phyloP scores from a whole-genome alignment of 148 eudicot species.

The Chenopodium suecicum region DNA sequence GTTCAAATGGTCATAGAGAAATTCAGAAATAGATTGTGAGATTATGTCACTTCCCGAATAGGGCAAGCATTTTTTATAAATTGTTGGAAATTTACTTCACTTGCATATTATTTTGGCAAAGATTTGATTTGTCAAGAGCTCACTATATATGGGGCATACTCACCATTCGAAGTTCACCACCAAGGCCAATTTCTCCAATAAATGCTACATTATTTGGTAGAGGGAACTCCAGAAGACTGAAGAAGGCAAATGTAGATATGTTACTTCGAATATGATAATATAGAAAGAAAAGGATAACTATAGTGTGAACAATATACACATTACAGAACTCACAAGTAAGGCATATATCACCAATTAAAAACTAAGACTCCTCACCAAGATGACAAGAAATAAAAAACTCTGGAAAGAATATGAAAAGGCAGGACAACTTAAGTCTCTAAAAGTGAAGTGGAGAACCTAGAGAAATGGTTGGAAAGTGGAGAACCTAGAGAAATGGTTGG shows the following conservation, averaged over 20 bases:
- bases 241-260: slow-evolving; percentile 16
- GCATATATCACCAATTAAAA: not conserved
- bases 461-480: not conserved
- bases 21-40: not conserved
- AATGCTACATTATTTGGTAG: slow-evolving; percentile 76
- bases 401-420: not conserved
- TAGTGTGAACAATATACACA: not conserved
- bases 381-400: not conserved
- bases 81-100: not conserved
- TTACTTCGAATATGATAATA: slow-evolving; percentile 1
- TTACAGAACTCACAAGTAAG: not conserved
- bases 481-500: not conserved
- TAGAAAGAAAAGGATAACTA: not conserved
- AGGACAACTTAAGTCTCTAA: not conserved
- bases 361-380: not conserved
- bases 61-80: not conserved
- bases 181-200: slow-evolving; percentile 95
- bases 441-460: not conserved
- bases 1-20: not conserved
- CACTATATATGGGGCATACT: slow-evolving; percentile 15
- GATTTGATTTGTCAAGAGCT: not conserved
- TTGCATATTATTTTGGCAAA: not conserved
- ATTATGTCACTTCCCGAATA: too few species aligned
- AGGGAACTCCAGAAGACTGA: slow-evolving; percentile 83
- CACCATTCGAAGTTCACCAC: slow-evolving; percentile 92